These are phyloP conservation scores for Solanum clarkiae DNA, from an alignment of 257 asterid genomes.

Conservation along the genomic window DNA sequence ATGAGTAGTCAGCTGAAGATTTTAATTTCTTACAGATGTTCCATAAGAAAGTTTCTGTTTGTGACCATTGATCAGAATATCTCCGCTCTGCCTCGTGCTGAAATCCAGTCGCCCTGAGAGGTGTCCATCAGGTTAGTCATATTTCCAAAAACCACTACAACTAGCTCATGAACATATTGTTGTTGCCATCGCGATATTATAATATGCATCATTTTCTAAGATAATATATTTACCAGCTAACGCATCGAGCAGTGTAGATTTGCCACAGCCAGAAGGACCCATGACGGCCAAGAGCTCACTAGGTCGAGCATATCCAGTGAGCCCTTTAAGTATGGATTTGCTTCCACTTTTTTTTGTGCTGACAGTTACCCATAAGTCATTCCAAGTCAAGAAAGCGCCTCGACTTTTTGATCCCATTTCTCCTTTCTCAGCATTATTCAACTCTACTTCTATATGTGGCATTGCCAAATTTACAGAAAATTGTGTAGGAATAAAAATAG, in stretches of 20 bases:
- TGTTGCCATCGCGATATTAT: background rate
- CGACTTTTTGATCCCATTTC: background rate
- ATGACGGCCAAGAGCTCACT: constrained; percentile 10
- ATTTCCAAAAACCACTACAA: background rate
- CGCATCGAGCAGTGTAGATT: constrained; percentile 10
- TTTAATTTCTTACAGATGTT: constrained; percentile 8
- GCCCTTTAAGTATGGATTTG: constrained; percentile 7
- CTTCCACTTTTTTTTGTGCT: background rate
- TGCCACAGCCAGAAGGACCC: constrained; percentile 21
- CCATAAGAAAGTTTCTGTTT: constrained; percentile 14
- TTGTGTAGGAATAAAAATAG: background rate
- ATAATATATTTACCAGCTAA: constrained; percentile 4
- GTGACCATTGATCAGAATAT: constrained; percentile 12
- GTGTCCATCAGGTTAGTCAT: background rate
- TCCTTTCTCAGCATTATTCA: background rate
- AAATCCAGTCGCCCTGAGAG: constrained; percentile 6
- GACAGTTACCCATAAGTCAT: constrained; percentile 12
- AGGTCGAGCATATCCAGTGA: constrained; percentile 12
- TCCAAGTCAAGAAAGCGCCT: constrained; percentile 9
- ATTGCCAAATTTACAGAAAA: background rate
- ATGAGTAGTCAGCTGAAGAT: background rate
- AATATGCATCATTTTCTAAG: background rate
- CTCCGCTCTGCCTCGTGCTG: constrained; percentile 14
- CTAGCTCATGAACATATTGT: background rate
- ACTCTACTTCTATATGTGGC: background rate